Percentiles rank a stretch among this genome's conserved stretches.
phyloP scores from a whole-genome alignment of 2,329 filamentous ascomycete species.

The Xylariaceae sp. region DNA sequence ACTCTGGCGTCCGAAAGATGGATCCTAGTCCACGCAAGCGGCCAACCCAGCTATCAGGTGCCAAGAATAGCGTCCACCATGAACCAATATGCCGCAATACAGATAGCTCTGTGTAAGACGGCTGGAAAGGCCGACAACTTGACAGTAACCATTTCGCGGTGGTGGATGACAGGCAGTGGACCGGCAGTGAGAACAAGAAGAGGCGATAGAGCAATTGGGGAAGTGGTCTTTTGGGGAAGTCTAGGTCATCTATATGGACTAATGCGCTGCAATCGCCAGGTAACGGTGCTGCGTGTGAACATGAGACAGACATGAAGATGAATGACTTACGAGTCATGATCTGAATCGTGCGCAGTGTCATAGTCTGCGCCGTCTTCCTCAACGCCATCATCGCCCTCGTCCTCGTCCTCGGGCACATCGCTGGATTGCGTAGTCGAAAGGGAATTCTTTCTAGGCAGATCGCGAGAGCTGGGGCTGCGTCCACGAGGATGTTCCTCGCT shows the following conservation, averaged over 20 bases:
- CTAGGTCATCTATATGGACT: no score
- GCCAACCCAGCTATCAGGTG: background rate
- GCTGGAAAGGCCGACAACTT: no score
- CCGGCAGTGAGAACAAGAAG: no score
- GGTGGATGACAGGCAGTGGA: no score
- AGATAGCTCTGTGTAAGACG: no score
- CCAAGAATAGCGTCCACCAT: background rate
- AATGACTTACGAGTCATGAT: conserved; percentile 41
- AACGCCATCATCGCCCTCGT: conserved; percentile 26
- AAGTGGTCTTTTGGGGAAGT: no score
- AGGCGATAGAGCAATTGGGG: no score
- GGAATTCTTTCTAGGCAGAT: conserved; percentile 25
- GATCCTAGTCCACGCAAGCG: conserved; percentile 16
- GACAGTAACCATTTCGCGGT: no score
- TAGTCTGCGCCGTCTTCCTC: conserved; percentile 30
- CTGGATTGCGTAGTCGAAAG: conserved; percentile 33
- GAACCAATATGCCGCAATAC: no score
- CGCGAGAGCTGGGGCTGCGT: conserved; percentile 35
- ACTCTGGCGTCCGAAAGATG: conserved; percentile 22
- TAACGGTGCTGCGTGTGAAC: no score
- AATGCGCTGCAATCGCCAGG: no score
- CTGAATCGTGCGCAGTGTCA: conserved; percentile 45
- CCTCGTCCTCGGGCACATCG: conserved; percentile 35
- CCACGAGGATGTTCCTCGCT: conserved; percentile 40
- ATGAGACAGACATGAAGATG: no score